Evolutionary conservation across 306 rosid species (phyloP).

Genomic region (Styphnolobium japonicum): DNA sequence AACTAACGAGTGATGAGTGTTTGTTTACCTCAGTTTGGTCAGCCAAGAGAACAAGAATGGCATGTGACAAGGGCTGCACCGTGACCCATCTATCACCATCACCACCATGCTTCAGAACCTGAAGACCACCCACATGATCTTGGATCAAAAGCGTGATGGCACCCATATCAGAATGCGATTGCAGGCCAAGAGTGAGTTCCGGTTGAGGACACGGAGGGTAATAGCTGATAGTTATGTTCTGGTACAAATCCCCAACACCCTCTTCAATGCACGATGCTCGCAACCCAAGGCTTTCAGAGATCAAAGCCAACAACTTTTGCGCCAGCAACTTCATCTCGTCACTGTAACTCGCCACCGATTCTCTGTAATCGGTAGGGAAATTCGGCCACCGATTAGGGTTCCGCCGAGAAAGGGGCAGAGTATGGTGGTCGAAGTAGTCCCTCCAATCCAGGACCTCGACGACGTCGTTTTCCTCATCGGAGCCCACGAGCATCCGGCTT

Average conservation of each 20-base stretch:
- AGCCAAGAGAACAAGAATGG: constrained; percentile 76
- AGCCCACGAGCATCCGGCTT: constrained; percentile 60
- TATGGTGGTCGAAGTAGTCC: constrained; percentile 92
- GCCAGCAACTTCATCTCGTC: constrained; percentile 60
- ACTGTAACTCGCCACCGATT: constrained; percentile 41
- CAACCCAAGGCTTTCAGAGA: constrained; percentile 74
- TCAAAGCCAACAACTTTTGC: constrained; percentile 53
- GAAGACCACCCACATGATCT: constrained; percentile 87
- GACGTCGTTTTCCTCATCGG: constrained; percentile 28
- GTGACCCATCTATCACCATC: constrained; percentile 53
- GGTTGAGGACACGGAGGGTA: constrained; percentile 91
- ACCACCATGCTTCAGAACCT: constrained; percentile 46
- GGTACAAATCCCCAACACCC: constrained; percentile 62
- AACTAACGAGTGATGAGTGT: background rate
- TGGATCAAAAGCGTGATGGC: constrained; percentile 76
- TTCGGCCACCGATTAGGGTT: constrained; percentile 73
- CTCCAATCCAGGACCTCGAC: constrained; percentile 73
- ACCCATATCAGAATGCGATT: constrained; percentile 87
- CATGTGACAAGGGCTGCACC: constrained; percentile 57
- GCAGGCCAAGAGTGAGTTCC: constrained; percentile 82
- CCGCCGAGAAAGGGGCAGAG: constrained; percentile 79
- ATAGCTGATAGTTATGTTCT: constrained; percentile 83
- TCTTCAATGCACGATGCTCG: constrained; percentile 60
- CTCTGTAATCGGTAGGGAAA: constrained; percentile 56
- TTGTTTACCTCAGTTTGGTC: constrained; percentile 88